Evolutionary conservation across 345 rosid genomes (phyloP), one percentile per base, ranked within the genome.

Genomic region (Viola odorata): DNA sequence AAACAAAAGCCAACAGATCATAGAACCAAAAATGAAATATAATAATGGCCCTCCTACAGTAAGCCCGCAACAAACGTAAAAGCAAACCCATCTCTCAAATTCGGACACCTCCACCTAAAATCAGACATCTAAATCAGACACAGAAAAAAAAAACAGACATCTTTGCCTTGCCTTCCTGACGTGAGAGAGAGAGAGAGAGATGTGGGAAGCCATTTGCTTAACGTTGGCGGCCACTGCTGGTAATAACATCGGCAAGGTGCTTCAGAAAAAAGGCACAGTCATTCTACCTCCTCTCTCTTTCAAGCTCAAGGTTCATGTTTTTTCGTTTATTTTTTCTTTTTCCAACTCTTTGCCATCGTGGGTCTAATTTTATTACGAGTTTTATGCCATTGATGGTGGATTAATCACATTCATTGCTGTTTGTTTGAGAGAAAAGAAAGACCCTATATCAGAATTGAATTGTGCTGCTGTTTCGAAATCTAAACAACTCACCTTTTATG

Each of bases 211-310:
- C 56, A 86, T 94, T 64, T 81, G 82, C 64, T 75, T 90, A 51
- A 94, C 99, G 58, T 63, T 94, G 62, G 95, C 87, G 12, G 99
- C 97, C 50, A 85, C 99, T 68, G 97, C 97, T 64, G 99, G 99
- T 51, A 94, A 90, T 75, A 94, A 90, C 55, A 88, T 94, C 68
- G 99, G 97, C 64, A 88, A 90, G 60, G 95, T 90, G 72, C 86
- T 90, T 3, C 99, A 90, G 81, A 94, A 94, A 78, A 94, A 90
- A 69, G 99, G 99, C 78, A 86, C 97, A 68, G 76, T 94, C 37
- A 90, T 94, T 68, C 83, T 94, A 37, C 97, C 97, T 61, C 99
- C 97, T 70, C 96, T 90, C 66, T 94, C 99, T 57, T 86, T 94
- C 80, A 94, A 90, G 82, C 87, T 92, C 71, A 89, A 92, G 98